Conservation (phyloP, 495 filamentous ascomycete genomes). For the Penicillium steckii region DNA sequence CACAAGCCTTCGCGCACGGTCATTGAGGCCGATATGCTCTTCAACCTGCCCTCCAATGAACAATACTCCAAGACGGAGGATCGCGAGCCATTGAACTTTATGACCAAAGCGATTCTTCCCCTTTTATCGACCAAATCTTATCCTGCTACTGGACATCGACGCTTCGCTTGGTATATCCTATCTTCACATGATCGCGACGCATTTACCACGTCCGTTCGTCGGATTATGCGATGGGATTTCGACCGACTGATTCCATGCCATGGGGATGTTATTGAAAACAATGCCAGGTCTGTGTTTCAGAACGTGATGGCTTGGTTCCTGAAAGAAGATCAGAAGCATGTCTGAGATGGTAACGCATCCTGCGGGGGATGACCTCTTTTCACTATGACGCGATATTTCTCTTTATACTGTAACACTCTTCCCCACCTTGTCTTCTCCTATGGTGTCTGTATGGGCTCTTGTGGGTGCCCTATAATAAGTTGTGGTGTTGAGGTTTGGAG, state of each 20-base stretch:
- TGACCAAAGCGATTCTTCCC: constrained; percentile 60
- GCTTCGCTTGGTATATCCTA: constrained; percentile 78
- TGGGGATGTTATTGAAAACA: constrained; percentile 81
- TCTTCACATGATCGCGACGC: constrained; percentile 60
- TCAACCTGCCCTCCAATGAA: constrained; percentile 86
- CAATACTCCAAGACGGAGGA: constrained; percentile 72
- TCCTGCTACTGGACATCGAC: constrained; percentile 69
- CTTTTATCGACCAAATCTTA: constrained; percentile 53
- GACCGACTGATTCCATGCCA: constrained; percentile 89
- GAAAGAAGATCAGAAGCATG: constrained; percentile 46
- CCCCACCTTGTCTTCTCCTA: not conserved
- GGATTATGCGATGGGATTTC: constrained; percentile 82
- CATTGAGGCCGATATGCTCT: constrained; percentile 89
- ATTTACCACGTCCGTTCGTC: constrained; percentile 64
- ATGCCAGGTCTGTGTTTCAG: constrained; percentile 72
- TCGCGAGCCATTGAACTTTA: constrained; percentile 51
- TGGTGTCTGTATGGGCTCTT: not conserved
- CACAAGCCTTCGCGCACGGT: constrained; percentile 78
- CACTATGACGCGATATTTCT: not conserved
- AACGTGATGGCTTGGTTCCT: constrained; percentile 88
- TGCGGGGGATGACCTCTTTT: not conserved
- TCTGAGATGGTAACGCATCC: constrained; percentile 5
- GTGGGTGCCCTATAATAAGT: constrained; percentile 4
- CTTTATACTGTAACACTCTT: not conserved
- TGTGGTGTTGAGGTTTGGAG: not conserved